Conservation (phyloP, 805 yeast genomes). For the Candida golubevii region DNA sequence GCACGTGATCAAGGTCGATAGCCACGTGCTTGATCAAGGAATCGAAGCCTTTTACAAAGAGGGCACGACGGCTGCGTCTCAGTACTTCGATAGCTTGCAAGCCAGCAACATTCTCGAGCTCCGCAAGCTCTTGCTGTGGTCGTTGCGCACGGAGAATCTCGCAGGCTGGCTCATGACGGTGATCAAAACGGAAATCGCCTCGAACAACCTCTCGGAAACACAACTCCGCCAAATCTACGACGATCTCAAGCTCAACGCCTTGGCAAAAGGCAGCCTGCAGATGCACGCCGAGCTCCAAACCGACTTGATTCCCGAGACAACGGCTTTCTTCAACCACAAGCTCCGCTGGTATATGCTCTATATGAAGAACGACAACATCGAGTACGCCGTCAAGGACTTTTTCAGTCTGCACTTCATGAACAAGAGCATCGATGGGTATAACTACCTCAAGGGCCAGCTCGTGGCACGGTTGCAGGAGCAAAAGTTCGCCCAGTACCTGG, state of each 20-base stretch:
- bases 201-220: conserved; percentile 13
- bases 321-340: conserved; percentile 24
- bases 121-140: conserved; percentile 27
- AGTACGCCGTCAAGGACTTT: conserved; percentile 38
- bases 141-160: conserved; percentile 23
- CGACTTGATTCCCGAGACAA: conserved; percentile 30
- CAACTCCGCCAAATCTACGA: conserved; percentile 17
- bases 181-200: conserved; percentile 13
- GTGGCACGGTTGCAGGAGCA: conserved; percentile 27
- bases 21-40: conserved; percentile 25
- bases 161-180: conserved; percentile 19
- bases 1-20: conserved; percentile 32
- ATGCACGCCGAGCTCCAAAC: conserved; percentile 37
- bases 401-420: conserved; percentile 33
- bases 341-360: conserved; percentile 43
- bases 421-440: conserved; percentile 35
- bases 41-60: conserved; percentile 24
- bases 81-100: conserved; percentile 25
- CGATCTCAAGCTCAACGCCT: conserved; percentile 21
- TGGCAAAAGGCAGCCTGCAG: conserved; percentile 25
- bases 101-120: conserved; percentile 36
- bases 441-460: conserved; percentile 35
- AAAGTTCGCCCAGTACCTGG: conserved; percentile 19
- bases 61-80: conserved; percentile 30
- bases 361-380: conserved; percentile 39